Evolutionary conservation across 441 rosid species (phyloP), one percentile per base, ranked within the genome.

Genomic region (Euphorbia neoarborescens): DNA sequence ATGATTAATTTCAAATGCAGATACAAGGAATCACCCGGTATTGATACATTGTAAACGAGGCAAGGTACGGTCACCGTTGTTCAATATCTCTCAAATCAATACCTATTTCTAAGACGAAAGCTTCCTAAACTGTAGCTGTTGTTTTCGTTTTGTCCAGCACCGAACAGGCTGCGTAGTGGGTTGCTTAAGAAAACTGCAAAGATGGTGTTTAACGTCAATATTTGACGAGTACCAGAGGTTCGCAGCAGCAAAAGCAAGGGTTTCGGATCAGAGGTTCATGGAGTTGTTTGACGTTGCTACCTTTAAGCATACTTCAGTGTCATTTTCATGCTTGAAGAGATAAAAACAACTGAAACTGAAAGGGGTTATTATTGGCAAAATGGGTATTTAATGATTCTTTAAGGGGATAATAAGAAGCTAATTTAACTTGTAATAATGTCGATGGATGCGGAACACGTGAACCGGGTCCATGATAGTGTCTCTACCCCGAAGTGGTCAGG

Each of bases 101-200:
- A 4, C 38, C 22, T 42, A n/a, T 11, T 30, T 66, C 20, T 22
- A 5, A 34, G 15, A 19, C 22, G 27, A 37, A 7, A 19, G 1
- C 37, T 20, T 40, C 25, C 20, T 30, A 22, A 66, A 0, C 32
- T 14, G 8, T 1, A 4, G n/a, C n/a, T 0, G 35, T 1, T 28
- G 22, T 32, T 77, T 27, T 69, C 68, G 13, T 69, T 11, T 72
- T 28, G 27, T 86, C 71, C 94, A 94, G 98, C 99, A 92, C 68
- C 91, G 98, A 68, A 95, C 99, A 0, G 98, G 99, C 77, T 86
- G 96, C 75, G 83, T 92, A 25, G 98, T 95, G 34, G 98, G 97
- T 22, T 90, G 98, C 83, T 77, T 95, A 87, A 86, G 99, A 82
- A 94, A 92, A 78, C 71, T 90, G 66, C 98, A 94, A 80, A 79